A percentile compares a stretch with the other conserved stretches of the same genome.
phyloP scores from a whole-genome alignment of 768 basidiomycete genomes.

The Trametes elegans region DNA sequence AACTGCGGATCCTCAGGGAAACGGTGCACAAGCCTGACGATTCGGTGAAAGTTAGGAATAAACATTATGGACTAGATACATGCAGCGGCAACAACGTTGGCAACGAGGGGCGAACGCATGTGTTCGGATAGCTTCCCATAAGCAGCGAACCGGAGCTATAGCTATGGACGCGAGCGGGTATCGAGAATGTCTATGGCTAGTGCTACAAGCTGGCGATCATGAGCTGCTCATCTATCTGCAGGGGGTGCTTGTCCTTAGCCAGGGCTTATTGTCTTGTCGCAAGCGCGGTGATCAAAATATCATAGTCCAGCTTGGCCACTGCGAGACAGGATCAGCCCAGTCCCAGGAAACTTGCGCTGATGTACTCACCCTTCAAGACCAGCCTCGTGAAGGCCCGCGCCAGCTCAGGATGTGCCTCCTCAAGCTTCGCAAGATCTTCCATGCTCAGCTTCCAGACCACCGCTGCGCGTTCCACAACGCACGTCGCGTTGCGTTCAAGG shows the following conservation, averaged over 20 bases:
- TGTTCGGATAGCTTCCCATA: no score
- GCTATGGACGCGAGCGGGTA: background rate
- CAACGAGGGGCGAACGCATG: no score
- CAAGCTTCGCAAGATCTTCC: constrained; percentile 57
- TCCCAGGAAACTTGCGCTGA: background rate
- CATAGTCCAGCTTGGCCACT: constrained; percentile 68
- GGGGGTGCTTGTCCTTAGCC: background rate
- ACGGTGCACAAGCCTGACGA: no score
- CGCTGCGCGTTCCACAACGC: constrained; percentile 73
- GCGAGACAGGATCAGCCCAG: constrained; percentile 19
- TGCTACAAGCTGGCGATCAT: constrained; percentile 1
- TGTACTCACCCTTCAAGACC: constrained; percentile 63
- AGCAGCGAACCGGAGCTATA: background rate
- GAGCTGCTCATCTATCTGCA: no score
- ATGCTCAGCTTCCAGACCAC: constrained; percentile 79
- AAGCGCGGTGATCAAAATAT: constrained; percentile 57
- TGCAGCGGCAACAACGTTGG: no score
- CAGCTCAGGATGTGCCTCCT: constrained; percentile 63
- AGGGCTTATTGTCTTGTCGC: constrained; percentile 36
- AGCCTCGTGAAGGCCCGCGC: constrained; percentile 65
- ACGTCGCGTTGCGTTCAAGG: constrained; percentile 80
- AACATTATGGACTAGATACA: no score
- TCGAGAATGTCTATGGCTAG: constrained; percentile 10
- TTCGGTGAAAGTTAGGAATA: no score
- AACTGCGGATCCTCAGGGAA: no score